Evolutionary conservation across 208 protist species (phyloP).

Genomic region (Trypanosoma mega): DNA sequence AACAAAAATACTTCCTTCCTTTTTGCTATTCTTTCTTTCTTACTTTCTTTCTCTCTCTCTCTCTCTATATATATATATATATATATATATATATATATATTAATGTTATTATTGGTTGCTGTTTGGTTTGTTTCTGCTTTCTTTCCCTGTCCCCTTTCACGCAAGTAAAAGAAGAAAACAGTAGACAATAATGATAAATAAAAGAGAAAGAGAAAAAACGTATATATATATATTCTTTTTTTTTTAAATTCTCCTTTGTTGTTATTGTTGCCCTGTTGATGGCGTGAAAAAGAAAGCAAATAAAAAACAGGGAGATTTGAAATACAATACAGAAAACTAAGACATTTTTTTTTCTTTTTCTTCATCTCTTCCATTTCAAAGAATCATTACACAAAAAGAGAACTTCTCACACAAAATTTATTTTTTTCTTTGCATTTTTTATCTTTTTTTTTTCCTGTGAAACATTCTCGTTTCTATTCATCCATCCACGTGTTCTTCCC

Average conservation of each 20-base stretch:
- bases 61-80: conserved; percentile 2
- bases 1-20: neutral
- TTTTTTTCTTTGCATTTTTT: neutral
- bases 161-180: no score
- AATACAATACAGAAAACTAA: no score
- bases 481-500: neutral
- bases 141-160: no score
- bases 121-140: no score
- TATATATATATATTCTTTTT: no score
- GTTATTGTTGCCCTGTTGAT: no score
- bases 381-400: no score
- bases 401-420: neutral
- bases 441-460: neutral
- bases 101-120: conserved; percentile 3
- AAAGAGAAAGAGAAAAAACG: no score
- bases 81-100: conserved; percentile 15
- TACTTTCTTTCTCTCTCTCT: neutral
- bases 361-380: neutral
- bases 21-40: neutral
- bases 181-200: no score
- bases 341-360: conserved; percentile 4
- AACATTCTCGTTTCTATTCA: neutral
- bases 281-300: no score
- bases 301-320: no score
- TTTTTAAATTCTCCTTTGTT: no score